Percentiles rank a stretch among this genome's conserved stretches.
Evolutionary conservation across 140 eudicot genomes (phyloP).

Genomic region (Anethum foeniculum): DNA sequence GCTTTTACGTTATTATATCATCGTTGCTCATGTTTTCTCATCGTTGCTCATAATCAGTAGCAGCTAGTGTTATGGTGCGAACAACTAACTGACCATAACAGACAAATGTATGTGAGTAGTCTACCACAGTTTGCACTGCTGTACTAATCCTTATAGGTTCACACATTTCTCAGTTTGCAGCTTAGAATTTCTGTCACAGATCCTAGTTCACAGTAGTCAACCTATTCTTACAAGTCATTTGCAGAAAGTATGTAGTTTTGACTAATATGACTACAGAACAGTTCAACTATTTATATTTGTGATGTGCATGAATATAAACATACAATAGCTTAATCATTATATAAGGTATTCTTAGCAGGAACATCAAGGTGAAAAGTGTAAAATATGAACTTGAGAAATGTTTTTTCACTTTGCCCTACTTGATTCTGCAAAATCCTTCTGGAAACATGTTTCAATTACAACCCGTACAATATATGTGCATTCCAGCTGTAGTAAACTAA

Average conservation of each 20-base stretch:
- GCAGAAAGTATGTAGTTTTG: background rate
- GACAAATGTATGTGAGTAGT: background rate
- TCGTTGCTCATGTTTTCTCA: background rate
- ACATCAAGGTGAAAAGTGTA: background rate
- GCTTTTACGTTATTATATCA: background rate
- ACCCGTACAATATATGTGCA: background rate
- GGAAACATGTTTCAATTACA: background rate
- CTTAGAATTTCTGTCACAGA: background rate
- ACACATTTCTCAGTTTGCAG: background rate
- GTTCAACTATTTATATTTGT: background rate
- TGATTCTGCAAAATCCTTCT: background rate
- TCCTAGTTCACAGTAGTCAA: background rate
- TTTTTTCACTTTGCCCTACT: background rate
- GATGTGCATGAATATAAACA: background rate
- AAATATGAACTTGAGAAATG: background rate
- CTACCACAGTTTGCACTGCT: background rate
- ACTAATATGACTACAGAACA: background rate
- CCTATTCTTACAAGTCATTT: background rate
- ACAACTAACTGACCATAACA: background rate
- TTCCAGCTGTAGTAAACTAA: background rate
- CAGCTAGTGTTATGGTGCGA: background rate
- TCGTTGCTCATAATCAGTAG: background rate
- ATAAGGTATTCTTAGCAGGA: background rate
- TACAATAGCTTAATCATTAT: background rate
- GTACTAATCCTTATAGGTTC: background rate